A percentile compares a stretch with the other conserved stretches of the same genome.
These are phyloP conservation scores for Blumeria graminis DNA, from an alignment of 2,329 filamentous ascomycete species.

Conservation along the genomic window DNA sequence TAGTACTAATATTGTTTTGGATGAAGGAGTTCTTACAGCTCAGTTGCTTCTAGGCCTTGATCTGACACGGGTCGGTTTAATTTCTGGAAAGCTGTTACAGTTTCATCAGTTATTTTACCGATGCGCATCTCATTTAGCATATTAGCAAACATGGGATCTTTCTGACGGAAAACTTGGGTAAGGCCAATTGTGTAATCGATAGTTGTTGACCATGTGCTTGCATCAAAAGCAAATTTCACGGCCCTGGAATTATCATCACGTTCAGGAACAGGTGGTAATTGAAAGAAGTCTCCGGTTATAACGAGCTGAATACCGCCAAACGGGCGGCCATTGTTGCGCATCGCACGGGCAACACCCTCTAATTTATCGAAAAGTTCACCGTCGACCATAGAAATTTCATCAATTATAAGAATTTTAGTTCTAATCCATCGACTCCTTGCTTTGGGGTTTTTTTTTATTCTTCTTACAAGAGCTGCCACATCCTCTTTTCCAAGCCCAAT, in stretches of 20 bases:
- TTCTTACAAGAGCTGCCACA: constrained; percentile 57
- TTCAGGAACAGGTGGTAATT: constrained; percentile 82
- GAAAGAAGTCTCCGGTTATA: constrained; percentile 94
- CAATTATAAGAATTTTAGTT: constrained; percentile 70
- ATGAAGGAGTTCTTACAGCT: constrained; percentile 32
- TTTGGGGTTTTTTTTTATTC: constrained; percentile 72
- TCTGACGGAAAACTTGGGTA: constrained; percentile 90
- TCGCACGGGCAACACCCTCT: constrained; percentile 58
- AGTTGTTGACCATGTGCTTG: constrained; percentile 70
- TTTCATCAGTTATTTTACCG: constrained; percentile 53
- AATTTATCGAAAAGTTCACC: constrained; percentile 93
- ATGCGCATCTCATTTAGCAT: constrained; percentile 98
- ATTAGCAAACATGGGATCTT: constrained; percentile 64
- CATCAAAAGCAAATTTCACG: constrained; percentile 81
- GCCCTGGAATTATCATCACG: constrained; percentile 27
- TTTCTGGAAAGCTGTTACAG: constrained; percentile 50
- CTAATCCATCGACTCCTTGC: constrained; percentile 72
- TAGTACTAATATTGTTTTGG: constrained; percentile 5
- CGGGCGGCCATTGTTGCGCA: constrained; percentile 74
- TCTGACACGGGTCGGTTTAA: constrained; percentile 48
- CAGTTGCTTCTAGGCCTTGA: constrained; percentile 53
- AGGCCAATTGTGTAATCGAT: constrained; percentile 91
- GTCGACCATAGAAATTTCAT: constrained; percentile 97
- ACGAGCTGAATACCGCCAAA: constrained; percentile 93
- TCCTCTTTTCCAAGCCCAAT: constrained; percentile 89